phyloP scores from a whole-genome alignment of 2,329 filamentous ascomycete species.

The Fusarium subglutinans region DNA sequence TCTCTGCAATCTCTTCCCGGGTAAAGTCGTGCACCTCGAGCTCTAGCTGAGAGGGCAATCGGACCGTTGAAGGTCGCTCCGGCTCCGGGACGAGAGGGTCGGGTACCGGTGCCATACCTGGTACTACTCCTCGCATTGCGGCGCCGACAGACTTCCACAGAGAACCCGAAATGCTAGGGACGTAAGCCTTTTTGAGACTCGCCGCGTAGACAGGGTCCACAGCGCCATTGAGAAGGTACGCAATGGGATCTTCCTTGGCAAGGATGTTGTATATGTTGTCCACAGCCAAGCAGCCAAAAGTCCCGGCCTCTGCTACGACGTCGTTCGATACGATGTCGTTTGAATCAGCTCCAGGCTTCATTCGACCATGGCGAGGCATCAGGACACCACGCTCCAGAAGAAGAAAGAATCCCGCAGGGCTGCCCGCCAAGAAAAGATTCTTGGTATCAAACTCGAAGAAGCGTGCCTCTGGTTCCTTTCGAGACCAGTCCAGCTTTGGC shows the following conservation, averaged over 20 bases:
- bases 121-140: constrained; percentile 70
- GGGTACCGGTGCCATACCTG: constrained; percentile 54
- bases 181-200: constrained; percentile 78
- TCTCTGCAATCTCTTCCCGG: constrained; percentile 90
- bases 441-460: constrained; percentile 92
- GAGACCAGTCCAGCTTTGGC: constrained; percentile 59
- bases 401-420: constrained; percentile 91
- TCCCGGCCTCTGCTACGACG: constrained; percentile 80
- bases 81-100: constrained; percentile 44
- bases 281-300: constrained; percentile 89
- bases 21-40: constrained; percentile 96
- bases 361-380: constrained; percentile 77
- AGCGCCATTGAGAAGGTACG: constrained; percentile 90
- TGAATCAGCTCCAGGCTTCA: constrained; percentile 77
- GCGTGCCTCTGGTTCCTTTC: constrained; percentile 56
- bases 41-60: constrained; percentile 76
- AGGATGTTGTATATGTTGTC: constrained; percentile 98
- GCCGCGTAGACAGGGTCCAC: constrained; percentile 84
- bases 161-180: constrained; percentile 76
- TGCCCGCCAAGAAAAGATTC: constrained; percentile 89
- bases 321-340: constrained; percentile 64
- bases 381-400: constrained; percentile 79
- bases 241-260: constrained; percentile 76
- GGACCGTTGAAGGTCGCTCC: constrained; percentile 52
- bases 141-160: constrained; percentile 72